Evolutionary conservation across 768 basidiomycete species (phyloP).

Genomic region (Cystobasidium ongulense): DNA sequence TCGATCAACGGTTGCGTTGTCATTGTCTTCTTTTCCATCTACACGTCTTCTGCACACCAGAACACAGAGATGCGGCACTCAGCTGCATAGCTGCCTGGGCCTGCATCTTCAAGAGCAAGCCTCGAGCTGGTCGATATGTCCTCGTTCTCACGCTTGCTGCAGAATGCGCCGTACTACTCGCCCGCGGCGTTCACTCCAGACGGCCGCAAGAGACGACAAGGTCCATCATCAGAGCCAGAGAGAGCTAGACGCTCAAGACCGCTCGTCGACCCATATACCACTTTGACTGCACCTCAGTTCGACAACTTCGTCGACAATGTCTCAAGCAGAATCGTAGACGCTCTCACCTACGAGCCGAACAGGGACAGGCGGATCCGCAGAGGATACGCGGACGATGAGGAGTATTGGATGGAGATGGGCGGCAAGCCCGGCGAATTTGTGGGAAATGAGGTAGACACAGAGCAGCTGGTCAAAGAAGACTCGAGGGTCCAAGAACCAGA

Average conservation of each 20-base stretch:
- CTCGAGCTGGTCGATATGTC: too few relatives aligned
- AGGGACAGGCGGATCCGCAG: not conserved
- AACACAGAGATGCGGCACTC: too few relatives aligned
- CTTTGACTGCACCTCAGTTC: conserved; percentile 7
- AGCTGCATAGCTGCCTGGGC: too few relatives aligned
- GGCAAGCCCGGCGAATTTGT: conserved; percentile 28
- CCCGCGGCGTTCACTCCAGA: conserved; percentile 10
- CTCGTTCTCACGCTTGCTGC: conserved; percentile 27
- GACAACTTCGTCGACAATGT: conserved; percentile 24
- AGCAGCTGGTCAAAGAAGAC: not conserved
- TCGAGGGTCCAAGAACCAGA: not conserved
- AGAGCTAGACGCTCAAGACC: not conserved
- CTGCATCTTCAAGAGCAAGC: not conserved
- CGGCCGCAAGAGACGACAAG: not conserved
- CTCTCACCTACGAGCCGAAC: conserved; percentile 13
- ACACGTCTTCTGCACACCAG: too few relatives aligned
- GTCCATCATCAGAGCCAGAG: not conserved
- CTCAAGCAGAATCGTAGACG: conserved; percentile 1
- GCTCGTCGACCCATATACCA: conserved; percentile 22
- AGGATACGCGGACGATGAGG: conserved; percentile 25
- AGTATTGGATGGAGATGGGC: conserved; percentile 29
- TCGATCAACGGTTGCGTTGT: too few relatives aligned
- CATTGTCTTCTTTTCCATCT: too few relatives aligned
- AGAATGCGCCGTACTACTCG: conserved; percentile 17
- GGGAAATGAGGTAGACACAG: not conserved